Base-by-base conservation (phyloP, 164 flowering plant genomes). In the Piper longum region DNA sequence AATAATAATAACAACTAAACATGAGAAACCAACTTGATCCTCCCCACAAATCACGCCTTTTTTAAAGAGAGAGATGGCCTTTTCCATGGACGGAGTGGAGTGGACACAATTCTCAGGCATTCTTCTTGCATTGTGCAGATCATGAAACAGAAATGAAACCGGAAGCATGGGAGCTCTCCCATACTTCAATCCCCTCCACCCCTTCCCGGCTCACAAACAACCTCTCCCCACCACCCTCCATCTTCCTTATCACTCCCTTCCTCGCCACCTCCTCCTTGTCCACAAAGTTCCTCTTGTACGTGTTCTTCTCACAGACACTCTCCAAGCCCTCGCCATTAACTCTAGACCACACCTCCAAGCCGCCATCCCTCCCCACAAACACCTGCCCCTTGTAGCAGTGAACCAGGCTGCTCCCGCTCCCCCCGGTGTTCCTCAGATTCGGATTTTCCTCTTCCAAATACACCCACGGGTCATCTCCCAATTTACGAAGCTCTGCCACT, bases 401-500 rank as follows among this genome's bases (percentile, higher is more conserved):
- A 2, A 87, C n/a, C 44, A 77, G 72, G 39, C 64, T 72, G 54
- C 57, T 70, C 1, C 69, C 74, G 14, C 75, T 73, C 4, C 71
- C 79, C 18, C 80, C 75, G 3, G 61, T 54, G 13, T 72, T 70
- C 43, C 78, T 78, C 85, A 85, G 26, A 56, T 83, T 78, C 1
- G 88, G 87, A 73, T 88, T 87, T 42, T 75, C 80, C 51, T 93
- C 99, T 45, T 80, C 77, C 82, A 90, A 61, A 76, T 93, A 93
- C 4, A 88, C 80, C 99, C 97, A 93, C 5, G 97, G 97, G 71
- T 93, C 97, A 0, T 85, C 92, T 56, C 80, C 80, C 62, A 93
- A 68, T 4, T 74, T 77, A 12, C 93, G 80, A 67, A 93, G 39
- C 71, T 93, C 97, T 13, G 95, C 97, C 77, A 84, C 63, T 2